Conservation (phyloP, 208 protist species). For the Wallacemonas rigidus region DNA sequence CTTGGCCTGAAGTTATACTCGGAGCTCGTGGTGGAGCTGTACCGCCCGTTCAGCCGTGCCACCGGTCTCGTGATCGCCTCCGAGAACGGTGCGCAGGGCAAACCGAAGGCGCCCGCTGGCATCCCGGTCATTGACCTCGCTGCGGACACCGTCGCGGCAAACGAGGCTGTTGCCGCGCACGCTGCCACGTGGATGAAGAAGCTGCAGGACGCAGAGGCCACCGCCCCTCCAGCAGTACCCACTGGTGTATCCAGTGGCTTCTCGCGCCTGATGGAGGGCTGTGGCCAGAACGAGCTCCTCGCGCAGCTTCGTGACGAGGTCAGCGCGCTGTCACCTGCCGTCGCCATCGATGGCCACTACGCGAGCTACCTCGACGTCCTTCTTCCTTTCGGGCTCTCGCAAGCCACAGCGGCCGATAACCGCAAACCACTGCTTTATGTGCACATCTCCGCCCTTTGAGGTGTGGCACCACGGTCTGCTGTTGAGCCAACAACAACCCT, state of each 20-base stretch:
- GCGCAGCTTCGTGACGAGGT: neutral
- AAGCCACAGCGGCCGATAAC: conserved; percentile 15
- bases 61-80: conserved; percentile 37
- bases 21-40: conserved; percentile 63
- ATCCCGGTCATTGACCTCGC: conserved; percentile 55
- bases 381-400: conserved; percentile 39
- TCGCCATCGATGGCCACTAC: conserved; percentile 12
- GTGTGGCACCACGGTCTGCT: neutral
- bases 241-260: neutral
- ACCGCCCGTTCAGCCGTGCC: conserved; percentile 46
- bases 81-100: conserved; percentile 36
- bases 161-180: conserved; percentile 30
- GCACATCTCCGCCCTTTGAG: conserved; percentile 18
- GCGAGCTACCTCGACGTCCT: conserved; percentile 29
- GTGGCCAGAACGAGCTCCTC: conserved; percentile 4
- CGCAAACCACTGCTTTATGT: conserved; percentile 41
- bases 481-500: too few relatives aligned
- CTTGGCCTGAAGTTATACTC: conserved; percentile 59
- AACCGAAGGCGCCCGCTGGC: conserved; percentile 33
- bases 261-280: neutral
- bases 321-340: conserved; percentile 1
- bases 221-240: neutral
- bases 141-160: conserved; percentile 42
- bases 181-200: conserved; percentile 17
- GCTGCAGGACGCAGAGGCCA: conserved; percentile 17